Percentiles rank a stretch among this genome's conserved stretches.
These are phyloP conservation scores for Picea sitchensis DNA, from an alignment of 75 land plant genomes.

Conservation along the genomic window DNA sequence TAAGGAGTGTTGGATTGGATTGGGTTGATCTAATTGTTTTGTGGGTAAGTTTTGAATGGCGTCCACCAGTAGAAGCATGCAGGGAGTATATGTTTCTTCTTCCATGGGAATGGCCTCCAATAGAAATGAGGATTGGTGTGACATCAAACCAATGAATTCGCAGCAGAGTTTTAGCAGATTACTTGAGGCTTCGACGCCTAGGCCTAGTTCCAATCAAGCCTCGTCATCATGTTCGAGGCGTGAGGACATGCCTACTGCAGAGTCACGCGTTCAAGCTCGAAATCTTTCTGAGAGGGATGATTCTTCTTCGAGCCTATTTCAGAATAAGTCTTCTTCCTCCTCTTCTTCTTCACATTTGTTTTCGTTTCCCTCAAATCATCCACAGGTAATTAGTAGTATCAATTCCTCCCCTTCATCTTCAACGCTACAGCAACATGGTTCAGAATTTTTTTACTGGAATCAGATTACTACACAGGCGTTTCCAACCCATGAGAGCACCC, in stretches of 20 bases:
- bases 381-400: conserved; percentile 1
- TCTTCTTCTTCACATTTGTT: not conserved
- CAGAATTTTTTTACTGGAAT: not conserved
- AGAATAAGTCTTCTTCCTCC: not conserved
- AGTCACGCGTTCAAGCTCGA: not conserved
- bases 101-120: not conserved
- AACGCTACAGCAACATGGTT: not conserved
- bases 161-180: not conserved
- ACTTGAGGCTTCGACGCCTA: conserved; percentile 3
- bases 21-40: not conserved
- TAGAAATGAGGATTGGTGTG: not conserved
- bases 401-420: not conserved
- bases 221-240: not conserved
- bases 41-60: conserved; percentile 1
- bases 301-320: not conserved
- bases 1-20: not conserved
- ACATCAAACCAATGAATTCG: not conserved
- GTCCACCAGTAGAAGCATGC: not conserved
- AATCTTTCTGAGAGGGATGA: not conserved
- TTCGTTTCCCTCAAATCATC: not conserved
- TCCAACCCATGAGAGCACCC: not conserved
- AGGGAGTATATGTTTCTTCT: not conserved
- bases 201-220: not conserved
- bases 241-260: too few species aligned
- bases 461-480: not conserved